phyloP scores from a whole-genome alignment of 2,329 filamentous ascomycete genomes.

The Pseudogymnoascus sp. region DNA sequence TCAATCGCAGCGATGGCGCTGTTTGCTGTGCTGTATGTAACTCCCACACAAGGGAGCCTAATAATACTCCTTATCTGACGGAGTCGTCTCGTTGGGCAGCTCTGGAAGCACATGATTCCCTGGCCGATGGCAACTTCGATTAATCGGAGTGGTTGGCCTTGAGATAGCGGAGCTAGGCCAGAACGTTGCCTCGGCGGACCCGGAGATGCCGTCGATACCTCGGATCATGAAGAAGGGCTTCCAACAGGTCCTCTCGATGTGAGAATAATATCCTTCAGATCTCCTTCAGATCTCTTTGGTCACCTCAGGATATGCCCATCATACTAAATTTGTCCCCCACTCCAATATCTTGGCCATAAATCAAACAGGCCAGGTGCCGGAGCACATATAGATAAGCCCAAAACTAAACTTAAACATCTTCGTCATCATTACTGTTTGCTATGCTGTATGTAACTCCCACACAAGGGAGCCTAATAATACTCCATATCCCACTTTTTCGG shows the following conservation, averaged over 20 bases:
- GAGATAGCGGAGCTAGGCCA: too few relatives aligned
- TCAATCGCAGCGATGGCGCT: conserved; percentile 4
- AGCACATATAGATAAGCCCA: conserved; percentile 3
- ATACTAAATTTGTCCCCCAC: background rate
- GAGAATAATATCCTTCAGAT: too few relatives aligned
- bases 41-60: too few relatives aligned
- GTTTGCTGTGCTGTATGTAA: too few relatives aligned
- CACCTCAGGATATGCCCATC: background rate
- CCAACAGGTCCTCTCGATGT: background rate
- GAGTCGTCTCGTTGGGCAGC: conserved; percentile 22
- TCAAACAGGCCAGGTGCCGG: background rate
- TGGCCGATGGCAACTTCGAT: conserved; percentile 35
- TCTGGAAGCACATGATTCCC: conserved; percentile 29
- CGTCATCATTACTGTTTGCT: background rate
- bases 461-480: background rate
- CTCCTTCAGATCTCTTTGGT: background rate
- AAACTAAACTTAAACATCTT: background rate
- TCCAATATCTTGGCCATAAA: background rate
- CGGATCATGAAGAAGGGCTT: too few relatives aligned
- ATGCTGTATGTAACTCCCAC: background rate
- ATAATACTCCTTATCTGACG: conserved; percentile 2
- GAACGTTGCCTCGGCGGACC: too few relatives aligned
- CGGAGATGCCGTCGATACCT: too few relatives aligned
- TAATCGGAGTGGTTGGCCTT: too few relatives aligned
- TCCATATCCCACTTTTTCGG: conserved; percentile 14